A percentile compares a stretch with the other conserved stretches of the same genome.
Evolutionary conservation across 169 alveolate genomes (phyloP).

Genomic region (Theileria annulata): DNA sequence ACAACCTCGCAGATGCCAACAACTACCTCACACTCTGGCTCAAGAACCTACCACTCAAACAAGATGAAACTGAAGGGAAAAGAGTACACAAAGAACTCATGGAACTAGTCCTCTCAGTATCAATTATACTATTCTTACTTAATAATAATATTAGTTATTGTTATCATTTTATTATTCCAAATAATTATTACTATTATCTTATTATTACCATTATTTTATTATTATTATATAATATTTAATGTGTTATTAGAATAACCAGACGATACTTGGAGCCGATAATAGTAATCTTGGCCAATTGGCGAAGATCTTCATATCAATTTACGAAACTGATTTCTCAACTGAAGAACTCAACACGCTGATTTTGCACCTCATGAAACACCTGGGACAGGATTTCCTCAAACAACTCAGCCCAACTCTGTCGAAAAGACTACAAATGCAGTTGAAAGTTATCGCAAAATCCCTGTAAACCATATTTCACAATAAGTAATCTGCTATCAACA

Average conservation of each 20-base stretch:
- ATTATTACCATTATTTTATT: too few species aligned
- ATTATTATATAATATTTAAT: too few species aligned
- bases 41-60: constrained; percentile 78
- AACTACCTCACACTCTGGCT: constrained; percentile 74
- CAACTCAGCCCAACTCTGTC: constrained; percentile 77
- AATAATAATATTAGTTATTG: too few species aligned
- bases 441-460: constrained; percentile 64
- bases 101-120: constrained; percentile 63
- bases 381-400: constrained; percentile 71
- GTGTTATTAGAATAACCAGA: constrained; percentile 68
- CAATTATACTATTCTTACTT: background rate
- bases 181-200: background rate
- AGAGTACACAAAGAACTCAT: constrained; percentile 80
- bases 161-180: too few species aligned
- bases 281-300: constrained; percentile 75
- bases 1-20: constrained; percentile 63
- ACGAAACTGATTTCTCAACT: constrained; percentile 81
- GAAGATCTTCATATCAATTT: constrained; percentile 78
- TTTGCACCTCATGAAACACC: constrained; percentile 67
- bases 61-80: constrained; percentile 82
- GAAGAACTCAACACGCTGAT: constrained; percentile 77
- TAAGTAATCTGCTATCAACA: background rate
- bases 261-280: constrained; percentile 77
- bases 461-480: constrained; percentile 12
- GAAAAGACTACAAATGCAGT: constrained; percentile 69